Base-by-base conservation (phyloP, 257 asterid genomes). In the Cynanchum wilfordii region DNA sequence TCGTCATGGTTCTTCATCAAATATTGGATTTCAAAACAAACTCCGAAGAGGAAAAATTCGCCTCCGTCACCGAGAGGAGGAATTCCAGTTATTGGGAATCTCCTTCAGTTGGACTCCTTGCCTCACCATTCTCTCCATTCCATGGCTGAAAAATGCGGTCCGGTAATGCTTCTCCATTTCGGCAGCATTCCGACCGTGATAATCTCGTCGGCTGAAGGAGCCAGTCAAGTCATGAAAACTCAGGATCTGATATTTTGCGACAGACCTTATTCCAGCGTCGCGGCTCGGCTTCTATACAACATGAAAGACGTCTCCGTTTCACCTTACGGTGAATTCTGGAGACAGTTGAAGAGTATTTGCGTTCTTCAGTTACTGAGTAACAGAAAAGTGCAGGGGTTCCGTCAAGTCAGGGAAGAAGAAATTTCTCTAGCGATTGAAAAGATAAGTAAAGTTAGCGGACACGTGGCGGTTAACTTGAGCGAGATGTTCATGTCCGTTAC, bases 31-130 rank as follows among this genome's bases (percentile, higher is more conserved):
- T 6, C 45, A 5, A 40, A 40, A 40, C 5, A 0, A 40, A 40
- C 45, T 40, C 45, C 10, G 45, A 40, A 40, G 44, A 38, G 4
- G 45, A 40, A 40, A 40, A 40, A 8, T 40, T 8, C 7, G 45
- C 45, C 45, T 5, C 45, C 45, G 45, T 88, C 91, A 51, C 86
- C 91, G 4, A 93, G 90, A 54, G 81, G 79, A 76, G 78, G 65
- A 63, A 69, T 84, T 15, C 96, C 93, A 30, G 67, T 89, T 47
- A 20, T 89, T 7, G 93, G 96, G 59, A 84, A 89, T 44, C 70
- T 89, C 25, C 93, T 84, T 75, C 93, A 87, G 3, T 19, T 89
- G 4, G 74, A 85, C 15, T 4, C 50, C 2, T 40, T 68, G 19
- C 56, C 85, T 58, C 91, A 87, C 73, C 86, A 74, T 0, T 71